Evolutionary conservation across 2,329 filamentous ascomycete genomes (phyloP).

Genomic region (Colletotrichum sansevieriae): DNA sequence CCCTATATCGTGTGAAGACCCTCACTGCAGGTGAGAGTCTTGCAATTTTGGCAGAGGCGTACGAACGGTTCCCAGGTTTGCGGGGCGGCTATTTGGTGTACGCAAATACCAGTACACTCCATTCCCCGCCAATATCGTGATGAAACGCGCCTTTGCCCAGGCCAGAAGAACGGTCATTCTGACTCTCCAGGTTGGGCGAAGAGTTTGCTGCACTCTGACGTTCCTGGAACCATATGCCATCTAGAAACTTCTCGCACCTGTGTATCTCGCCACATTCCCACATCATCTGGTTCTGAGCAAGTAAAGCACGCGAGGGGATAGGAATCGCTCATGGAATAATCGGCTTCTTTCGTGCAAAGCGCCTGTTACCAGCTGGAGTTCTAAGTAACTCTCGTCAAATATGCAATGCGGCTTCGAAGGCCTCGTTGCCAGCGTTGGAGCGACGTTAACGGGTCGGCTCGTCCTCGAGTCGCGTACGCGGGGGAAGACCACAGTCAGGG

Average conservation of each 20-base stretch:
- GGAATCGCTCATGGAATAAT: conserved; percentile 45
- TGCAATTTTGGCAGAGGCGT: conserved; percentile 18
- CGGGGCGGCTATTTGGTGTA: not conserved
- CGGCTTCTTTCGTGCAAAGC: conserved; percentile 38
- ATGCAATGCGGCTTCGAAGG: not conserved
- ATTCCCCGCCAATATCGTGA: not conserved
- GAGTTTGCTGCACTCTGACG: not conserved
- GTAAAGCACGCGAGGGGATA: conserved; percentile 43
- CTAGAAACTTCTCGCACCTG: conserved; percentile 42
- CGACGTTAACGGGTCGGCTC: not conserved
- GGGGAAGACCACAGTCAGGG: conserved; percentile 31
- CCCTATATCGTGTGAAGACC: not conserved
- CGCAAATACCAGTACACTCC: not conserved
- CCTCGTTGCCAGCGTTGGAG: not conserved
- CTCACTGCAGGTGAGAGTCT: not conserved
- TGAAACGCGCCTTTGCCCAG: too few relatives aligned
- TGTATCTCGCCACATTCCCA: conserved; percentile 41
- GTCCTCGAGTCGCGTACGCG: not conserved
- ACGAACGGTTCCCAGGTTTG: not conserved
- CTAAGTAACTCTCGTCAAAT: not conserved
- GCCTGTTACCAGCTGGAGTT: not conserved
- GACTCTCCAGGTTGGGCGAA: not conserved
- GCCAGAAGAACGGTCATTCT: not conserved
- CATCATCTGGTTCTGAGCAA: conserved; percentile 39
- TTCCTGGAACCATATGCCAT: not conserved